Conservation (phyloP, 306 rosid species). For the Fragaria iinumae region DNA sequence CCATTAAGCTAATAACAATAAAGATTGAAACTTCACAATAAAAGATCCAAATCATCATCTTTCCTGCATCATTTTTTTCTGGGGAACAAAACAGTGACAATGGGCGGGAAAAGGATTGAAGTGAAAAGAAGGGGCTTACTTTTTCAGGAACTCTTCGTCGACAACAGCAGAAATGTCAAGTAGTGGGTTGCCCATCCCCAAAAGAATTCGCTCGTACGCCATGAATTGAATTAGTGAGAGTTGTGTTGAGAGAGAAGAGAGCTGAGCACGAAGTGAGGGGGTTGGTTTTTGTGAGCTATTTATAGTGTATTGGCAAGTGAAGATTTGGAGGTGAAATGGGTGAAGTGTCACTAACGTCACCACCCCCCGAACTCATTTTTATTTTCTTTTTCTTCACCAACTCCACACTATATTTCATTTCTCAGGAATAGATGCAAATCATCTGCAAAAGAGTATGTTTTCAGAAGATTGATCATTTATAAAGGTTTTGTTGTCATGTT, state of each 20-base stretch:
- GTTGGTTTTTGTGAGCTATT: background rate
- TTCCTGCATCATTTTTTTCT: background rate
- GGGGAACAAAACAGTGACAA: slow-evolving; percentile 15
- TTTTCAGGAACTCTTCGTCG: slow-evolving; percentile 58
- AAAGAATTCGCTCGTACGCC: slow-evolving; percentile 64
- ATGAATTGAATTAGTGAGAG: slow-evolving; percentile 20
- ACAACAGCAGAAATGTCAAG: slow-evolving; percentile 85
- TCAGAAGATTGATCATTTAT: too few species aligned
- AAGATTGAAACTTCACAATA: background rate
- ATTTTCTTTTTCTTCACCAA: background rate
- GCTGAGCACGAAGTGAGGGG: background rate
- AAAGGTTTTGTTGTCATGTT: too few species aligned
- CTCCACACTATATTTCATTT: too few species aligned
- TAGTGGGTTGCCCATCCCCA: slow-evolving; percentile 95
- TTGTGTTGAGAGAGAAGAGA: background rate
- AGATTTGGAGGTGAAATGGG: too few species aligned
- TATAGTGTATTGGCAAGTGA: background rate
- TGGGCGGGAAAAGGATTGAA: background rate
- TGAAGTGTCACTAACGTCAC: slow-evolving; percentile 1
- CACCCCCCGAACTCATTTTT: background rate
- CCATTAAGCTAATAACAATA: slow-evolving; percentile 1
- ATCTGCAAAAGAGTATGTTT: too few species aligned
- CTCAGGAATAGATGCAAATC: too few species aligned
- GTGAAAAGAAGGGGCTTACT: slow-evolving; percentile 33
- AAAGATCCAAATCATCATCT: slow-evolving; percentile 6